A percentile compares a stretch with the other conserved stretches of the same genome.
Conservation (phyloP, 2,329 filamentous ascomycete species). For the Penicillium hesseltinei region DNA sequence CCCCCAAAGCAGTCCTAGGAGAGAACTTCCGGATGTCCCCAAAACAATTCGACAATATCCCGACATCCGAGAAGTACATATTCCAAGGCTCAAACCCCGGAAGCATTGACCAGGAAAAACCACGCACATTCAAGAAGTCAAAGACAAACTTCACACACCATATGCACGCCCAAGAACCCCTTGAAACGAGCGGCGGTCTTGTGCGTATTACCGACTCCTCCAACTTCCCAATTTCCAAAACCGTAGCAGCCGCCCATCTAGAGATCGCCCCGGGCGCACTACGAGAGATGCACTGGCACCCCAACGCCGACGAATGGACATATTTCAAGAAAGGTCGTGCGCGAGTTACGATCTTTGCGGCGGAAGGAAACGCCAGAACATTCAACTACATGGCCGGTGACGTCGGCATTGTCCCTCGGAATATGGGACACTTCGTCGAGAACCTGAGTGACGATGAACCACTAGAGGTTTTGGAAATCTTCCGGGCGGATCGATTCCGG, state of each 20-base stretch:
- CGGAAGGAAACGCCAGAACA: conserved; percentile 66
- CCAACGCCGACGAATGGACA: conserved; percentile 74
- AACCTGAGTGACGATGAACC: conserved; percentile 70
- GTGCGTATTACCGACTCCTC: conserved; percentile 70
- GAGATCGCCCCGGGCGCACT: conserved; percentile 68
- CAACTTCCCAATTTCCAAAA: conserved; percentile 72
- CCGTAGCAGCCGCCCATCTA: conserved; percentile 68
- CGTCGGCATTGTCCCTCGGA: conserved; percentile 70
- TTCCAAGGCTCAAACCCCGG: conserved; percentile 66
- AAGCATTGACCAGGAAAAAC: conserved; percentile 62
- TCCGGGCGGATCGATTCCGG: conserved; percentile 67
- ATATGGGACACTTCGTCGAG: conserved; percentile 78
- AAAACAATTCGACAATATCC: conserved; percentile 65
- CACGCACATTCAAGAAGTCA: conserved; percentile 64
- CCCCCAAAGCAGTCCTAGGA: conserved; percentile 66
- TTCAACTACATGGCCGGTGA: conserved; percentile 74
- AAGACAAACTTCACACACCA: conserved; percentile 68
- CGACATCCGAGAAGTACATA: conserved; percentile 68
- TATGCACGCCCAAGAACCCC: conserved; percentile 66
- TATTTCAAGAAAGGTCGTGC: conserved; percentile 72
- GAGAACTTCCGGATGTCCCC: conserved; percentile 72
- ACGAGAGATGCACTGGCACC: conserved; percentile 80
- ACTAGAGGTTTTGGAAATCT: conserved; percentile 71
- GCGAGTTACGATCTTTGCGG: conserved; percentile 71
- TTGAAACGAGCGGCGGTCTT: conserved; percentile 62